Evolutionary conservation across 306 rosid genomes (phyloP), one percentile per base, ranked within the genome.

Genomic region (Albizia julibrissin): DNA sequence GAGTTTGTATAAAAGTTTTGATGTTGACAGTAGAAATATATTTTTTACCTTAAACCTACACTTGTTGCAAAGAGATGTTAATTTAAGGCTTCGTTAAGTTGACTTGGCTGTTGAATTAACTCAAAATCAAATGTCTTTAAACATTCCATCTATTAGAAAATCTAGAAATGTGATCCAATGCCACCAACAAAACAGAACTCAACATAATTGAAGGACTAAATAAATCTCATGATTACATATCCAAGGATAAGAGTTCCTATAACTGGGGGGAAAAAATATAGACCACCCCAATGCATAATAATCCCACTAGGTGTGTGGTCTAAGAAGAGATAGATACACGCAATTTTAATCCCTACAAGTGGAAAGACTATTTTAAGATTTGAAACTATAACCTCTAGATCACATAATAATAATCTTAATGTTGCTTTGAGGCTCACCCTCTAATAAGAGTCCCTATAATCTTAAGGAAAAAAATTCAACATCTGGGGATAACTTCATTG

Each of bases 301-400:
- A 0, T 37, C 40, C 8, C 8, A 37, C 40, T 0, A 1, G 0
- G 40, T 37, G 8, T 37, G 8, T 37, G 40, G 1, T 37, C 8
- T 37, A 37, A 37, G 7, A 5, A 34, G 1, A 34, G 39, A 34
- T 5, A 5, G 40, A 37, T 37, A 5, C 39, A 37, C 40, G 1
- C 40, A 34, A 34, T 7, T 0, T 4, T 34, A 34, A 34, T 5
- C 39, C 39, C 1, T 1, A 34, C 39, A 34, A 34, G 0, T 0
- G 0, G 8, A 34, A 0, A 5, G 0, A 7, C 0, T 37, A 0
- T 37, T 37, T 37, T 6, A 37, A 0, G 1, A 37, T 37, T 37
- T 37, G 6, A 37, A 37, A 37, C 40, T 1, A 5, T 37, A 1
- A 37, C 40, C 1, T 6, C 8, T 37, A 37, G 6, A 37, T 37